Conservation (phyloP, 352 stramenopile genomes). For the Phytophthora podocarpi region DNA sequence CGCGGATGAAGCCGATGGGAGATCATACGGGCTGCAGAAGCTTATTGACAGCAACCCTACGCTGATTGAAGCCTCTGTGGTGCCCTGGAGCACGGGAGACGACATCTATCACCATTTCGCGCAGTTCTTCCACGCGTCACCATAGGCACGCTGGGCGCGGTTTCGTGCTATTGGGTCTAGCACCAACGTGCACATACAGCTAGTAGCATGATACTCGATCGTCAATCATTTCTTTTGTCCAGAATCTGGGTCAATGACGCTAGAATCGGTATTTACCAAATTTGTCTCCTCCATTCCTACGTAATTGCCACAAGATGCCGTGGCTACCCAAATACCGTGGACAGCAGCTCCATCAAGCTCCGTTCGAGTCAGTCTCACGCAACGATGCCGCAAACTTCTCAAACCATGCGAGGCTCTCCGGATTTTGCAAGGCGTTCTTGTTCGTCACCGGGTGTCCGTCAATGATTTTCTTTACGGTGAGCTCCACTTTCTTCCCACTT, state of each 20-base stretch:
- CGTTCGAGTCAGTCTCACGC: neutral
- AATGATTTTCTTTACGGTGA: constrained; percentile 83
- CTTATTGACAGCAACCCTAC: constrained; percentile 41
- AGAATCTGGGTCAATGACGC: neutral
- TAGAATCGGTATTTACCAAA: neutral
- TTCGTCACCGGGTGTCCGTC: constrained; percentile 64
- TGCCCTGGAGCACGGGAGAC: constrained; percentile 64
- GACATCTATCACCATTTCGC: constrained; percentile 67
- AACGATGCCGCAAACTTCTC: constrained; percentile 47
- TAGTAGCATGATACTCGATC: neutral
- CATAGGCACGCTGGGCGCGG: neutral
- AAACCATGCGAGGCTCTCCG: constrained; percentile 67
- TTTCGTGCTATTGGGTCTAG: no score
- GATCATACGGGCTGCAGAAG: constrained; percentile 62
- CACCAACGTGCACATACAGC: no score
- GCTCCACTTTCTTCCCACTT: constrained; percentile 83
- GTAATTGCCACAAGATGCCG: no score
- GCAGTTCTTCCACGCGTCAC: constrained; percentile 27
- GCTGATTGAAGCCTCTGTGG: constrained; percentile 47
- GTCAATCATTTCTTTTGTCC: neutral
- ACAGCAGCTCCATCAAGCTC: neutral
- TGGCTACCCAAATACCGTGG: no score
- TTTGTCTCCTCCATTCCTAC: no score
- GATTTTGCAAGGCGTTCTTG: constrained; percentile 70
- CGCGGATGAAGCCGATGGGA: constrained; percentile 49